A percentile compares a stretch with the other conserved stretches of the same genome.
Conservation (phyloP, 2,329 filamentous ascomycete species). For the Amphichorda felina region DNA sequence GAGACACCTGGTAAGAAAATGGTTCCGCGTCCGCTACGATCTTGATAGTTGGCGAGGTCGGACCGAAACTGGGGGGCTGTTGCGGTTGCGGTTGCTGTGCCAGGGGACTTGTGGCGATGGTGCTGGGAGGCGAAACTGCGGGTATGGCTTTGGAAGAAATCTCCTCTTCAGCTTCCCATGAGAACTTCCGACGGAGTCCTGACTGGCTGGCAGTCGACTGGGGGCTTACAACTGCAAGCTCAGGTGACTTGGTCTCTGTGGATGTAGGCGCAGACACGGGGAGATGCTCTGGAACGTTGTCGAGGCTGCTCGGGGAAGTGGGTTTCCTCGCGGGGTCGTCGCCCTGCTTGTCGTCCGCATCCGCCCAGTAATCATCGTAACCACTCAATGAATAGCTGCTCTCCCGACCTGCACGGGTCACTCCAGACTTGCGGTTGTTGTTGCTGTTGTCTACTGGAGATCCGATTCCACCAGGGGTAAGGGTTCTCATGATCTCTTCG, state of each 20-base stretch:
- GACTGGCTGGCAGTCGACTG: neutral
- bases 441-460: constrained; percentile 4
- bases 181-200: constrained; percentile 16
- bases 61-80: neutral
- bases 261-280: neutral
- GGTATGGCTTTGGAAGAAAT: neutral
- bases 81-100: neutral
- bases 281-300: neutral
- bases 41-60: constrained; percentile 1
- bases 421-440: constrained; percentile 4
- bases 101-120: neutral
- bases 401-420: constrained; percentile 19
- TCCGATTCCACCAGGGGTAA: constrained; percentile 33
- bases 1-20: constrained; percentile 22
- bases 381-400: constrained; percentile 54
- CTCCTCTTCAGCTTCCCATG: constrained; percentile 20
- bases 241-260: neutral
- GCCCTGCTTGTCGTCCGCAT: constrained; percentile 12
- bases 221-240: neutral
- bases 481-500: constrained; percentile 62
- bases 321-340: neutral
- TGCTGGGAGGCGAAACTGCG: neutral
- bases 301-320: neutral
- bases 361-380: constrained; percentile 56
- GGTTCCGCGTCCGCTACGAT: neutral